These are phyloP conservation scores for Albugo laibachii DNA, from an alignment of 352 stramenopile species.

Conservation along the genomic window DNA sequence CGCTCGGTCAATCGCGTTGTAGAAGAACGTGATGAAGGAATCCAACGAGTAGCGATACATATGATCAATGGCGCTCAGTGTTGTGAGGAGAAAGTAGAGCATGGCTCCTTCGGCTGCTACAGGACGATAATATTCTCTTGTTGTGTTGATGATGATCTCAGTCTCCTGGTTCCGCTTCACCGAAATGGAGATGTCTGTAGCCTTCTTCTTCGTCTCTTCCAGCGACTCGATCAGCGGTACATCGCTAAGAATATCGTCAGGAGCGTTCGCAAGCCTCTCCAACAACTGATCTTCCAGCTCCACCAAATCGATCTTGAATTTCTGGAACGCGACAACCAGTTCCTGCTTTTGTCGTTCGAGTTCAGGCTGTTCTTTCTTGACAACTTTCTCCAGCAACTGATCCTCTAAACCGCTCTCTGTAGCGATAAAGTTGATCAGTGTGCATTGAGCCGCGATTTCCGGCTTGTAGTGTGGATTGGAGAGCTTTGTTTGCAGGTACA, in stretches of 20 bases:
- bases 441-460: conserved; percentile 92
- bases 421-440: conserved; percentile 97
- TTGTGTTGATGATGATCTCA: conserved; percentile 88
- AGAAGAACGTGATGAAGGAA: conserved; percentile 94
- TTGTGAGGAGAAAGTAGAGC: conserved; percentile 95
- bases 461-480: conserved; percentile 96
- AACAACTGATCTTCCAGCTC: conserved; percentile 91
- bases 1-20: conserved; percentile 88
- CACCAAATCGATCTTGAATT: conserved; percentile 95
- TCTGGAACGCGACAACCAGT: conserved; percentile 82
- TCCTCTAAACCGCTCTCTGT: conserved; percentile 92
- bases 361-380: conserved; percentile 89
- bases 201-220: conserved; percentile 92
- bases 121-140: conserved; percentile 84
- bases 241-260: conserved; percentile 92
- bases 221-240: conserved; percentile 92
- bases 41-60: conserved; percentile 98
- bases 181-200: conserved; percentile 88
- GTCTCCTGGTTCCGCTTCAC: conserved; percentile 90
- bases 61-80: conserved; percentile 89
- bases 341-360: conserved; percentile 88
- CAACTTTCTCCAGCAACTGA: conserved; percentile 90
- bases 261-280: conserved; percentile 88
- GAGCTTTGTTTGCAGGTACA: conserved; percentile 95
- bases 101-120: conserved; percentile 91